Evolutionary conservation across 257 asterid species (phyloP), one percentile per base, ranked within the genome.

Genomic region (Cordia subcordata): DNA sequence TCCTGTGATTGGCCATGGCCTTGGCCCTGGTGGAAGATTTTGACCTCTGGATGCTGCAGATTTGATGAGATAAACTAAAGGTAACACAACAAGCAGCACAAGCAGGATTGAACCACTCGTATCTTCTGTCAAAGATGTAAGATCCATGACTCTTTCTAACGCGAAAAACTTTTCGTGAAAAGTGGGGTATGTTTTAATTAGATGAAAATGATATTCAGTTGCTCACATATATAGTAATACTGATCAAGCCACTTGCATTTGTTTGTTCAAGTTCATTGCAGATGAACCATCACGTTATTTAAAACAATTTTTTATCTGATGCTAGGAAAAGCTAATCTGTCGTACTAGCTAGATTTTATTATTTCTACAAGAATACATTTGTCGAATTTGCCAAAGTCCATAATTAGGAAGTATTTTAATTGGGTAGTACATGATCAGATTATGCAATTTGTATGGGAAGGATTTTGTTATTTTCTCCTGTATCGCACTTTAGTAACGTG

Each of bases 1-100:
- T 49, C 81, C 79, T 8, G 75, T 32, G 22, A 79, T 23, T 0
- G 81, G 84, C 81, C 81, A 75, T 68, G 45, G 74, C 38, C 56
- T 63, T 39, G 84, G 81, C 1, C 81, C 84, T 9, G 84, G 81
- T 49, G 84, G 84, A 17, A 75, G 81, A 60, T 66, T 72, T 60
- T 53, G 37, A 23, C 15, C 17, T 19, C 54, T 54, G 4, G n/a
- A 35, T 22, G 65, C 45, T 21, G 57, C 39, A 27, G 57, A 35
- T 8, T 35, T 56, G 17, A 42, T 42, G 47, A 42, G 47, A 14
- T 42, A 42, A 14, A 42, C 12, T 42, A 42, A 42, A 14, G 47
- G 47, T 8, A 42, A 11, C 15, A 42, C 12, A 3, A 42, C 47
- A 42, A 42, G 47, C 12, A 42, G 12, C 47, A 42, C 47, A 42